These are phyloP conservation scores for Neurospora africana DNA, from an alignment of 495 filamentous ascomycete genomes.

Conservation along the genomic window DNA sequence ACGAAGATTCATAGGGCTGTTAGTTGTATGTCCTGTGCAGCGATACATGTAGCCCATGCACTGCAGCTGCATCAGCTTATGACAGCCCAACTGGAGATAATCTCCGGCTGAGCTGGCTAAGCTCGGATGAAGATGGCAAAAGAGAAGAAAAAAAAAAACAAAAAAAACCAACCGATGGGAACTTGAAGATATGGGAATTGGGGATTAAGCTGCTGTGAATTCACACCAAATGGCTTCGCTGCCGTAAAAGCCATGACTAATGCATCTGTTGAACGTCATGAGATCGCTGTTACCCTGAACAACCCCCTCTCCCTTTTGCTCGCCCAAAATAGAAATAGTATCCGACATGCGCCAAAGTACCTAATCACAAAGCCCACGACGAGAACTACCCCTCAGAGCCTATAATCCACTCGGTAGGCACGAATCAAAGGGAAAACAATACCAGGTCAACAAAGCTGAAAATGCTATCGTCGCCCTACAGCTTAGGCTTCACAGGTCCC, in stretches of 20 bases:
- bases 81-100: not conserved
- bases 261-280: not conserved
- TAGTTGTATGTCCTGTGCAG: not conserved
- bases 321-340: not conserved
- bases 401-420: not conserved
- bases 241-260: not conserved
- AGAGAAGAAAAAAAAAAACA: not conserved
- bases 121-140: not conserved
- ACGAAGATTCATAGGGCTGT: not conserved
- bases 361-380: not conserved
- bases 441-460: not conserved
- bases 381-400: not conserved
- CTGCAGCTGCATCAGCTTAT: not conserved
- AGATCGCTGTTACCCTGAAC: not conserved
- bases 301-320: not conserved
- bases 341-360: not conserved
- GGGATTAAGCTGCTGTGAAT: not conserved
- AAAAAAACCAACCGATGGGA: not conserved
- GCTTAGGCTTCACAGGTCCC: slow-evolving; percentile 24
- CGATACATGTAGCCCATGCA: not conserved
- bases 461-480: slow-evolving; percentile 12
- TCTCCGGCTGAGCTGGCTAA: not conserved
- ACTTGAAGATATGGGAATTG: not conserved
- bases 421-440: not conserved
- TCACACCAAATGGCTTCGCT: not conserved